Base-by-base conservation (phyloP, 2,329 filamentous ascomycete genomes). In the Aspergillus sp. region DNA sequence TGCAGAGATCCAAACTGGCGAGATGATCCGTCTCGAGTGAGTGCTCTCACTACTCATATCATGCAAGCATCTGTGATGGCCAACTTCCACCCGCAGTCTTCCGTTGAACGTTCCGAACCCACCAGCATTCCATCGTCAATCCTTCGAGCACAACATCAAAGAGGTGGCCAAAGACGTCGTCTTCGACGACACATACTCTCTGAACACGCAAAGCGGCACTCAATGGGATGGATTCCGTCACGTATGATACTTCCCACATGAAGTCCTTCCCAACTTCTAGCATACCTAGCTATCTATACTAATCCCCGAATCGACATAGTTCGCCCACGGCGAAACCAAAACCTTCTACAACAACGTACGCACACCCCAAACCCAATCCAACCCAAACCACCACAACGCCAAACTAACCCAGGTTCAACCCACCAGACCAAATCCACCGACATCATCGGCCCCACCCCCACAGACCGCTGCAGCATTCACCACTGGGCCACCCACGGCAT, bases 131-230 rank as follows among this genome's bases (percentile, higher is more conserved):
- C 74, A 72, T 9, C 82, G 85, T 5, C 79, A 85, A 62, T 63
- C 68, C 0, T 87, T 87, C 69, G 72, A 82, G 59, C 84, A 87
- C 67, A 79, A 79, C 19, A 85, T 87, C 74, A 84, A 84, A 64
- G 60, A 69, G 1, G 52, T 80, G 0, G 56, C 66, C 2, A 70
- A 73, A 15, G 74, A 68, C 19, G 55, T 78, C n/a, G 73, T 70
- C 3, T 80, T 74, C 49, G 80, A 81, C 62, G 81, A 83, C 66
- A 64, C 71, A 1, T 77, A 81, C 59, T 70, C 74, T 6, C 70
- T 83, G 59, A 84, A 84, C 69, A 81, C 80, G 4, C 80, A 82
- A 59, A 76, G 76, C 52, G 76, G 78, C 8, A 80, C 78, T n/a
- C 80, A 82, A 62, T 82, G 80, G 80, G 80, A 82, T 70, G 80